Conservation (phyloP, 805 yeast genomes). For the Saccharomycopsis schoenii region DNA sequence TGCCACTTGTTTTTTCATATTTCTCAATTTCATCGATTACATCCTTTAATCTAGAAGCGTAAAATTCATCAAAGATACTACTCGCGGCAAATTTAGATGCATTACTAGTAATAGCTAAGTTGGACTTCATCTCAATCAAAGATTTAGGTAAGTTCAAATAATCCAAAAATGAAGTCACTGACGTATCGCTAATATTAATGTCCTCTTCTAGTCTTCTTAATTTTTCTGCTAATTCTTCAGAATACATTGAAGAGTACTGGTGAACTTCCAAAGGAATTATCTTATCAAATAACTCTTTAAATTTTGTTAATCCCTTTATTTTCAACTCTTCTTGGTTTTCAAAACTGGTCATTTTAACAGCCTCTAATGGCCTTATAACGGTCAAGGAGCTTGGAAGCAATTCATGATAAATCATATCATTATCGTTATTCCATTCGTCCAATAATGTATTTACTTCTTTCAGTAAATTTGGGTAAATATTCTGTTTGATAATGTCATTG, state of each 20-base stretch:
- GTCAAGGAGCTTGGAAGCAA: constrained; percentile 57
- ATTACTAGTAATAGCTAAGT: constrained; percentile 6
- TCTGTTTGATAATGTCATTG: constrained; percentile 23
- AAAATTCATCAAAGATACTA: constrained; percentile 6
- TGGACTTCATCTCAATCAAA: constrained; percentile 40
- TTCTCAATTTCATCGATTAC: neutral
- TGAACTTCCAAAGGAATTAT: constrained; percentile 83
- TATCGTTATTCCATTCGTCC: constrained; percentile 56
- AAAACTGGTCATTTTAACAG: constrained; percentile 50
- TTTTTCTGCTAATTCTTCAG: constrained; percentile 78
- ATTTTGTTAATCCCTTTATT: constrained; percentile 31
- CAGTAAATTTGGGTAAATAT: constrained; percentile 24
- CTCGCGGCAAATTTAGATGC: constrained; percentile 8
- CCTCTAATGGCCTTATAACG: constrained; percentile 58
- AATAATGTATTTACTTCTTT: constrained; percentile 28
- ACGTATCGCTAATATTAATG: constrained; percentile 70
- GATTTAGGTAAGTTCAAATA: constrained; percentile 54
- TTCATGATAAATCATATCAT: constrained; percentile 84
- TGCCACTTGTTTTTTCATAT: neutral
- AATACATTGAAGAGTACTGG: constrained; percentile 76
- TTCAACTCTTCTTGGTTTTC: constrained; percentile 32
- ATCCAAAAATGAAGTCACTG: constrained; percentile 69
- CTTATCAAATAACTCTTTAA: constrained; percentile 54
- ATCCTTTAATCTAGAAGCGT: constrained; percentile 25
- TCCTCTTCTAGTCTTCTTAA: constrained; percentile 66